A percentile compares a stretch with the other conserved stretches of the same genome.
Conservation (phyloP, 2,329 filamentous ascomycete species). For the Thielaviopsis populi region DNA sequence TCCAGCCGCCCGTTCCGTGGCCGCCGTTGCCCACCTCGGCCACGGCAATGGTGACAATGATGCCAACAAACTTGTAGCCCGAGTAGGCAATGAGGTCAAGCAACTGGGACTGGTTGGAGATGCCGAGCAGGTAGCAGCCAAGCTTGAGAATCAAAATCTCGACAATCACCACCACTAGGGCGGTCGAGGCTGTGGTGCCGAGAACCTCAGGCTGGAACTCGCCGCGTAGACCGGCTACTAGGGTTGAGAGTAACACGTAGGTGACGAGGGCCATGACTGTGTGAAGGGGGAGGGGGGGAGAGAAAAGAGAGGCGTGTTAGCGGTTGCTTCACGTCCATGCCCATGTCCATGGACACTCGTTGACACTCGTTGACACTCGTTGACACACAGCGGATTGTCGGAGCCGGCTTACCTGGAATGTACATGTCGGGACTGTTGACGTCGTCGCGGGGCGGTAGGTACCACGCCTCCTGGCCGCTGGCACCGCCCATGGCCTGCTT, state of each 20-base stretch:
- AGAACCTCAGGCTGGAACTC: constrained; percentile 90
- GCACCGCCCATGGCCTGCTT: constrained; percentile 57
- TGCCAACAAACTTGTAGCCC: constrained; percentile 96
- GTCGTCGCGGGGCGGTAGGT: constrained; percentile 84
- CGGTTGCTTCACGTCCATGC: background rate
- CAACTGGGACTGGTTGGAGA: constrained; percentile 85
- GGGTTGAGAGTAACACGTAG: constrained; percentile 84
- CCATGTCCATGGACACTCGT: background rate
- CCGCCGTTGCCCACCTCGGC: constrained; percentile 66
- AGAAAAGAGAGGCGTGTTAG: background rate
- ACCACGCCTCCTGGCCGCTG: constrained; percentile 57
- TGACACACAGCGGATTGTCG: too few relatives aligned
- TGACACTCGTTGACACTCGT: too few relatives aligned
- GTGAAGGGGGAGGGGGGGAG: too few relatives aligned
- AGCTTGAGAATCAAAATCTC: constrained; percentile 86
- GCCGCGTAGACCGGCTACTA: constrained; percentile 77
- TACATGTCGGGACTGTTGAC: constrained; percentile 99
- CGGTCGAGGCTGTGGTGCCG: constrained; percentile 73
- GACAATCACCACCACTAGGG: constrained; percentile 65
- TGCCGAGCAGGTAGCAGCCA: constrained; percentile 83
- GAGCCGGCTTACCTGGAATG: constrained; percentile 51
- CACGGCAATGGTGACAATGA: constrained; percentile 73
- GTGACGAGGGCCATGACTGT: constrained; percentile 88
- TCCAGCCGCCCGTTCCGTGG: constrained; percentile 70
- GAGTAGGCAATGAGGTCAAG: constrained; percentile 91